These are phyloP conservation scores for Rhodotorula glutinis DNA, from an alignment of 1,284 basidiomycete species.

Conservation along the genomic window DNA sequence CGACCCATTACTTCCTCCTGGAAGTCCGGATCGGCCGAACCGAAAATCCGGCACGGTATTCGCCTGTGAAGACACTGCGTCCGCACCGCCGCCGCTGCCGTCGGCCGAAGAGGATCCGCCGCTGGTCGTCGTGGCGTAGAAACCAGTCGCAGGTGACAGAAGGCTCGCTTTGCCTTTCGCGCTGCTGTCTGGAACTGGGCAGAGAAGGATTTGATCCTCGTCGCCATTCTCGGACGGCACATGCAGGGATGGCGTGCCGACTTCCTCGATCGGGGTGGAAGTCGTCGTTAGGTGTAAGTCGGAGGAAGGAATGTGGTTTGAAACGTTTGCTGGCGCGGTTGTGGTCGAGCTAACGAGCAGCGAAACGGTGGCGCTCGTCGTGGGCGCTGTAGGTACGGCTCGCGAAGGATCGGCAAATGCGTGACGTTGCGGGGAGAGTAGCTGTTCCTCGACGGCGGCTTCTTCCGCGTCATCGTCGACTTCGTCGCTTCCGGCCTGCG, in stretches of 20 bases:
- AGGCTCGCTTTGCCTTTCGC: background rate
- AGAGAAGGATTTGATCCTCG: background rate
- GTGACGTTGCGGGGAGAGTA: background rate
- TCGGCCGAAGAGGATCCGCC: too few species aligned
- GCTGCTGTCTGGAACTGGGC: background rate
- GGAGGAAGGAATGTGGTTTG: background rate
- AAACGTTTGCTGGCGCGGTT: background rate
- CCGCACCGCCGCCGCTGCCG: too few species aligned
- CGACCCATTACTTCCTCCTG: background rate
- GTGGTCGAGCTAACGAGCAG: conserved; percentile 18
- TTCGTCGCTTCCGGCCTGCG: background rate
- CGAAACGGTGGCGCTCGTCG: background rate
- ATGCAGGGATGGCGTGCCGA: background rate
- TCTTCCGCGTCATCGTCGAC: conserved; percentile 7
- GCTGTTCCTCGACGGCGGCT: background rate
- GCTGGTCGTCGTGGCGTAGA: background rate
- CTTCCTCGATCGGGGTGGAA: conserved; percentile 21
- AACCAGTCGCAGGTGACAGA: background rate
- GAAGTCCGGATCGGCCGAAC: background rate
- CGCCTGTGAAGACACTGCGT: background rate
- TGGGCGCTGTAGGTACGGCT: background rate
- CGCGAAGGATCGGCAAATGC: background rate
- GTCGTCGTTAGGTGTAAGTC: background rate
- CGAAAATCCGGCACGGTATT: background rate
- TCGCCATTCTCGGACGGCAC: background rate